Percentiles rank a stretch among this genome's conserved stretches.
Evolutionary conservation across 2,329 filamentous ascomycete species (phyloP).

Genomic region (Lecanicillium sp.): DNA sequence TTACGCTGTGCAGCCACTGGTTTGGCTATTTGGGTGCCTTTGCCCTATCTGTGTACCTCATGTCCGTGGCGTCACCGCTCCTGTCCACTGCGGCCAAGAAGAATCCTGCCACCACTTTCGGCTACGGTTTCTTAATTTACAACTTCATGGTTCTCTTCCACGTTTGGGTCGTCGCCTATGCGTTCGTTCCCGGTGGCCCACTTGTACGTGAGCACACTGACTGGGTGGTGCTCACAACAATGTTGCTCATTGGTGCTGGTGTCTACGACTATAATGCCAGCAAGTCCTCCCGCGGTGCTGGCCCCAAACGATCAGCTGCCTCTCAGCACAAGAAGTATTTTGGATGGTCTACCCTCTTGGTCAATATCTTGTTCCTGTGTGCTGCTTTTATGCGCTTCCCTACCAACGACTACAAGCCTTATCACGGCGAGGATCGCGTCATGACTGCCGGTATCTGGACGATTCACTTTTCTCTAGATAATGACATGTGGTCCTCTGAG

Average conservation of each 20-base stretch:
- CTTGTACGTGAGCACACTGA: constrained; percentile 90
- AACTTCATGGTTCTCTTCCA: constrained; percentile 95
- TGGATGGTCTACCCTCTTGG: constrained; percentile 50
- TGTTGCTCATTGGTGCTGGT: constrained; percentile 76
- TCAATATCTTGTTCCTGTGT: constrained; percentile 74
- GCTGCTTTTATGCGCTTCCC: constrained; percentile 88
- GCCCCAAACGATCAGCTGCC: constrained; percentile 18
- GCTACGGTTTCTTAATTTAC: constrained; percentile 81
- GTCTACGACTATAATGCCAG: constrained; percentile 58
- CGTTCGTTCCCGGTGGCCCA: constrained; percentile 91
- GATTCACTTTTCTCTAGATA: constrained; percentile 94
- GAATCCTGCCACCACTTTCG: constrained; percentile 73
- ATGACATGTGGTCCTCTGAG: constrained; percentile 98
- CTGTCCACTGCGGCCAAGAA: constrained; percentile 69
- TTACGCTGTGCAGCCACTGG: constrained; percentile 78
- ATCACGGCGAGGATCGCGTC: constrained; percentile 79
- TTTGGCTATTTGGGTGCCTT: constrained; percentile 81
- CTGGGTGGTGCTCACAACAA: constrained; percentile 84
- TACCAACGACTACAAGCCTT: constrained; percentile 80
- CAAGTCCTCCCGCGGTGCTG: constrained; percentile 31
- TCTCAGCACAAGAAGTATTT: constrained; percentile 44
- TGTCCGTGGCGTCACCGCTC: constrained; percentile 68
- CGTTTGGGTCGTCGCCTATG: constrained; percentile 97
- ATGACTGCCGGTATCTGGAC: constrained; percentile 98
- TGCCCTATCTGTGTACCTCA: constrained; percentile 66